Conservation (phyloP, 2,329 filamentous ascomycete genomes). For the Emmonsia crescens region DNA sequence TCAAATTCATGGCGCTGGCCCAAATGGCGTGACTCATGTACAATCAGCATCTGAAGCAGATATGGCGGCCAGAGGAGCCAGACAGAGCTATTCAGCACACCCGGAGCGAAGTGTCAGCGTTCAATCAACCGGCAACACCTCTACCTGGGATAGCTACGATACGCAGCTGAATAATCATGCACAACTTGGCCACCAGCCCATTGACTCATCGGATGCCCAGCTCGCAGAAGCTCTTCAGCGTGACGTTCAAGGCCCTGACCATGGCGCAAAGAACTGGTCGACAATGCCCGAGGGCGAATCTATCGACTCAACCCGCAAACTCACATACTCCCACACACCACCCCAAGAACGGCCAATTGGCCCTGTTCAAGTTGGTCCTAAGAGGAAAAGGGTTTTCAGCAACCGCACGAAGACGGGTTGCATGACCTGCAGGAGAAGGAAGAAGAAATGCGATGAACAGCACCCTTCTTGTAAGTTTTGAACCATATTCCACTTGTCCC, state of each 20-base stretch:
- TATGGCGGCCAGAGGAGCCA: not conserved
- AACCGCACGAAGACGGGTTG: slow-evolving; percentile 95
- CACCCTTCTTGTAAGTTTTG: slow-evolving; percentile 73
- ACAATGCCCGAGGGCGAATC: slow-evolving; percentile 27
- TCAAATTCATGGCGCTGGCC: slow-evolving; percentile 13
- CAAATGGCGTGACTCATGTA: slow-evolving; percentile 15
- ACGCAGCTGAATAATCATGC: slow-evolving; percentile 35
- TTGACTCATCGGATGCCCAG: slow-evolving; percentile 40
- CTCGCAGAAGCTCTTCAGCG: slow-evolving; percentile 43
- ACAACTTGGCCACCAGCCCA: slow-evolving; percentile 33
- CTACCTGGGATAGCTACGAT: slow-evolving; percentile 30
- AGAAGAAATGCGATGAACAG: slow-evolving; percentile 96
- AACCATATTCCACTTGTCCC: not conserved
- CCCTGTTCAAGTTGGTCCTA: slow-evolving; percentile 29
- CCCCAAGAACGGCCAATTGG: slow-evolving; percentile 23
- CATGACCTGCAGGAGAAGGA: slow-evolving; percentile 78
- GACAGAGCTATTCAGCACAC: slow-evolving; percentile 1
- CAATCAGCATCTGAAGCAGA: slow-evolving; percentile 15
- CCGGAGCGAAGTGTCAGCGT: slow-evolving; percentile 2
- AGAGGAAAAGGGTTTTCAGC: slow-evolving; percentile 57
- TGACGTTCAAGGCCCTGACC: slow-evolving; percentile 35
- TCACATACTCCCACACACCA: slow-evolving; percentile 5
- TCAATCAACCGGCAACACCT: slow-evolving; percentile 1
- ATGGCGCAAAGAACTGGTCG: slow-evolving; percentile 21
- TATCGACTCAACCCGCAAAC: slow-evolving; percentile 4